Evolutionary conservation across 306 rosid species (phyloP).

Genomic region (Acacia acuminata): DNA sequence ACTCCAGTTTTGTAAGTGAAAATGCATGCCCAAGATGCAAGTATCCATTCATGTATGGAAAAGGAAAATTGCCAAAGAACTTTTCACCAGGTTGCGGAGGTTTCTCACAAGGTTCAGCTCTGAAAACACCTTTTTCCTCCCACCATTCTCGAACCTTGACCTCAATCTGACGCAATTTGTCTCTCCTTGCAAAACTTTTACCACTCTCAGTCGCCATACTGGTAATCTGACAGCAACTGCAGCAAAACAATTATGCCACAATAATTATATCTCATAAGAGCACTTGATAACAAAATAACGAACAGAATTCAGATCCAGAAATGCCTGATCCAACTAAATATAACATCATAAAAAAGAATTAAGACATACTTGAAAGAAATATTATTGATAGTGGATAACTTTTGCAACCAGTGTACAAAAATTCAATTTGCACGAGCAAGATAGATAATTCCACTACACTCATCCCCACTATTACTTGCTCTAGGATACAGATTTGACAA

Average conservation of each 20-base stretch:
- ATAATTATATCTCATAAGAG: background rate
- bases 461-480: background rate
- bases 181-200: constrained; percentile 79
- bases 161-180: constrained; percentile 76
- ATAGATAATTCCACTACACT: background rate
- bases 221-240: constrained; percentile 48
- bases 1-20: constrained; percentile 78
- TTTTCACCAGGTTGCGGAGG: constrained; percentile 68
- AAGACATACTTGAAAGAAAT: background rate
- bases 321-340: background rate
- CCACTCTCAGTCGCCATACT: constrained; percentile 76
- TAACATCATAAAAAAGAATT: background rate
- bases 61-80: constrained; percentile 91
- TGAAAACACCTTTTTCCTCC: constrained; percentile 76
- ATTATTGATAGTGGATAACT: background rate
- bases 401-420: background rate
- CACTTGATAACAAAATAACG: background rate
- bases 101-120: constrained; percentile 66
- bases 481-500: background rate
- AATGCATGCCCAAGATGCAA: constrained; percentile 88
- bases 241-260: background rate
- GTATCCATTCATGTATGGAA: constrained; percentile 91
- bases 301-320: constrained; percentile 17
- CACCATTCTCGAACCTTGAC: constrained; percentile 68
- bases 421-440: background rate